These are phyloP conservation scores for Scutellaria baicalensis DNA, from an alignment of 257 asterid genomes.

Conservation along the genomic window DNA sequence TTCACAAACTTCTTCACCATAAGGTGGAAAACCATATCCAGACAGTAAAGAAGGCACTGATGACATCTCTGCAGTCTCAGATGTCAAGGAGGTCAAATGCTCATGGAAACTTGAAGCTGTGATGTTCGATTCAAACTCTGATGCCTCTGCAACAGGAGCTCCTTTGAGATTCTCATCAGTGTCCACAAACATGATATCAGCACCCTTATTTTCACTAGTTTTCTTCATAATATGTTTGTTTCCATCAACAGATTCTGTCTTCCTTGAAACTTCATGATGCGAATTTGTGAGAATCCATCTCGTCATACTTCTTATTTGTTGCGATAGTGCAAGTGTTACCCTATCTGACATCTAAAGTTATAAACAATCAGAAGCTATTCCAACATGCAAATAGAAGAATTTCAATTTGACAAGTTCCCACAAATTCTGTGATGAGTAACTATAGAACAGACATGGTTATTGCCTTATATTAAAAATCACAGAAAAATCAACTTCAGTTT, in stretches of 20 bases:
- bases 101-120: conserved; percentile 28
- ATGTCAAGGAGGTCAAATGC: conserved; percentile 19
- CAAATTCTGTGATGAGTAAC: neutral
- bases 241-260: conserved; percentile 18
- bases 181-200: conserved; percentile 21
- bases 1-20: conserved; percentile 25
- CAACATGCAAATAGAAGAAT: neutral
- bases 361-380: conserved; percentile 24
- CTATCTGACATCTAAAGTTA: conserved; percentile 48
- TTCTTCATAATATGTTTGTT: conserved; percentile 22
- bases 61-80: conserved; percentile 27
- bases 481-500: neutral
- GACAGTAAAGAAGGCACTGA: conserved; percentile 17
- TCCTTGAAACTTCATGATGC: conserved; percentile 18
- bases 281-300: conserved; percentile 39
- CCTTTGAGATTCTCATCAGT: conserved; percentile 22
- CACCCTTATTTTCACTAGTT: conserved; percentile 21
- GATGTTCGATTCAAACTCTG: conserved; percentile 22
- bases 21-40: conserved; percentile 20
- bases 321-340: conserved; percentile 40
- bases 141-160: conserved; percentile 21
- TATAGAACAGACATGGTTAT: neutral
- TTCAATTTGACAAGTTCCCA: neutral
- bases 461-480: neutral
- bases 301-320: conserved; percentile 38